Percentiles rank a stretch among this genome's conserved stretches.
Conservation (phyloP, 441 rosid genomes). For the Breynia disticha region DNA sequence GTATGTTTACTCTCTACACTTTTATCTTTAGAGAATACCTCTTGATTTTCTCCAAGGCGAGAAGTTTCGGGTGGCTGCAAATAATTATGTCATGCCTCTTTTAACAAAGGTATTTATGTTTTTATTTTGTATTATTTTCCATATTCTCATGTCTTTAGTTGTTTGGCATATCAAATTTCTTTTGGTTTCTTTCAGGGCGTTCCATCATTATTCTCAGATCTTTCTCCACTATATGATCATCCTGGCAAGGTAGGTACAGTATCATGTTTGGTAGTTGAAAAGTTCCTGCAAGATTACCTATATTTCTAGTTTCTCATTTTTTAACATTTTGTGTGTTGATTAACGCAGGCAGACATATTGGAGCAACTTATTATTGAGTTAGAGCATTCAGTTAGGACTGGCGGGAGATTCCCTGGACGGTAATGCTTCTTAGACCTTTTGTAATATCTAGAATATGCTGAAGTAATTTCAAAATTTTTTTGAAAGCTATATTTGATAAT, state of each 20-base stretch:
- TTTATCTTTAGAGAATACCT: conserved; percentile 72
- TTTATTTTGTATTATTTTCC: conserved; percentile 3
- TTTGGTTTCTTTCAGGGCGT: conserved; percentile 57
- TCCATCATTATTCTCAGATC: conserved; percentile 95
- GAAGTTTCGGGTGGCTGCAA: conserved; percentile 74
- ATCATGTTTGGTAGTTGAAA: neutral
- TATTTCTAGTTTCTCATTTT: neutral
- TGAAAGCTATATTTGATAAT: no score
- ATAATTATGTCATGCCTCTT: conserved; percentile 71
- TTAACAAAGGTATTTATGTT: conserved; percentile 59
- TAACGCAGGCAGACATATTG: conserved; percentile 73
- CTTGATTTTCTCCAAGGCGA: conserved; percentile 94
- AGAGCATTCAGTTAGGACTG: conserved; percentile 65
- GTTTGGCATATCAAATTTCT: conserved; percentile 15
- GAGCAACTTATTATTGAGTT: conserved; percentile 80
- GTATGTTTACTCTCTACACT: conserved; percentile 1
- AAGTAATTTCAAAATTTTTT: no score
- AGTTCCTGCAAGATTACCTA: no score
- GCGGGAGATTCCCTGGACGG: conserved; percentile 77
- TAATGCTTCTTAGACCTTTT: conserved; percentile 20
- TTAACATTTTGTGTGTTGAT: conserved; percentile 9
- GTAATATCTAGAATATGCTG: neutral
- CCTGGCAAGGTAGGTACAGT: conserved; percentile 61
- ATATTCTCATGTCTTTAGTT: conserved; percentile 6
- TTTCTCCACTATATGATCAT: conserved; percentile 85